Evolutionary conservation across 176 grass and related monocot species (phyloP), one percentile per base, ranked within the genome.

Genomic region (Luzula sylvatica): DNA sequence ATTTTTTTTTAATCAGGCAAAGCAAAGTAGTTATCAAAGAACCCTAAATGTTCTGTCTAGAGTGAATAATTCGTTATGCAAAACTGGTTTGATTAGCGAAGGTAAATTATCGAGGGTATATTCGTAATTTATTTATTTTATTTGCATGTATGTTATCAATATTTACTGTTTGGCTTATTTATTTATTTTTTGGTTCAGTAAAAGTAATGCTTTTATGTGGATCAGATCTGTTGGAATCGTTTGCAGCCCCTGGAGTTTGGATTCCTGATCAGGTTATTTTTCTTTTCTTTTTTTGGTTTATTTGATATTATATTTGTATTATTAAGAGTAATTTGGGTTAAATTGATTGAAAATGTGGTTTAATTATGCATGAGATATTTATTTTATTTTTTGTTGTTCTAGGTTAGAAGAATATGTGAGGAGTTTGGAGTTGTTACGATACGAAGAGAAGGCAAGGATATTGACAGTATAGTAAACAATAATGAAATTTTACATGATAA

Each of bases 191-290:
- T 88, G 90, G 52, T 16, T 38, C 32, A 15, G 19, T 82, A 15
- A 86, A 66, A 47, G 71, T 89, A 61, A 89, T 96, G 85, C 74
- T 96, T 38, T 69, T 89, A 50, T 96, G 92, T 53, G 92, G 92
- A 55, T 89, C 92, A 43, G 84, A 96, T 75, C 46, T 96, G 3
- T 84, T 89, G 0, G 77, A 89, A 14, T 89, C 85, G 32, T 82
- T 89, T 52, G 62, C 43, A 39, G 65, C 55, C 6, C 90, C 77
- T 39, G 90, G 81, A 49, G 84, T 96, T 41, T 96, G 90, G 90
- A 82, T 86, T 49, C 76, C 56, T 40, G 81, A 96, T 46, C 84
- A 89, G 84, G 84, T 89, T n/a, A n/a, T n/a, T n/a, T n/a, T n/a
- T n/a, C n/a, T n/a, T n/a, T n/a, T n/a, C n/a, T n/a, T n/a, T n/a